Evolutionary conservation across 1,139 yeast genomes (phyloP).

Genomic region (Lodderomyces theae): DNA sequence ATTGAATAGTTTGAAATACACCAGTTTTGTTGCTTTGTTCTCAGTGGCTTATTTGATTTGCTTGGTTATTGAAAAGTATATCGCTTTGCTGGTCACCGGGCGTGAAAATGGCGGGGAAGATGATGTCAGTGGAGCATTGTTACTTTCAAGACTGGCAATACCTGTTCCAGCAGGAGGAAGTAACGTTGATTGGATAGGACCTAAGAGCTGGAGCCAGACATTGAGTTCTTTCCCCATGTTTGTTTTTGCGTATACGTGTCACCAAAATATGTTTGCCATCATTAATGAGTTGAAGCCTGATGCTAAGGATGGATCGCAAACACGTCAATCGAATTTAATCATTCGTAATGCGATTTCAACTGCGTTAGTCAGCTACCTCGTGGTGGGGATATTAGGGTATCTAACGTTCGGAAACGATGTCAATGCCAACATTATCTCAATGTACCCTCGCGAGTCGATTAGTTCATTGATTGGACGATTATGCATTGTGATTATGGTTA

Average conservation of each 20-base stretch:
- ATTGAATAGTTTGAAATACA: constrained; percentile 80
- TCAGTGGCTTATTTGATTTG: constrained; percentile 77
- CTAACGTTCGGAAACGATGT: constrained; percentile 79
- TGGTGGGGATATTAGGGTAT: constrained; percentile 83
- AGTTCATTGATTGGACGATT: constrained; percentile 67
- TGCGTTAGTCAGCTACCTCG: constrained; percentile 56
- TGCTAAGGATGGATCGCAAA: constrained; percentile 42
- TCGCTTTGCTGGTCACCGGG: constrained; percentile 21
- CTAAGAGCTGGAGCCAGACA: constrained; percentile 36
- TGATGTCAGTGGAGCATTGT: background rate
- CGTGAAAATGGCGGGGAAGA: constrained; percentile 19
- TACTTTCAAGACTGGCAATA: constrained; percentile 9
- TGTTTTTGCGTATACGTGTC: constrained; percentile 93
- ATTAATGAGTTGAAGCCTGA: constrained; percentile 60
- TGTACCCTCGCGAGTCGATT: constrained; percentile 58
- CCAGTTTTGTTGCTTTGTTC: constrained; percentile 78
- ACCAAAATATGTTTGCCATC: constrained; percentile 89
- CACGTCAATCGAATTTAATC: constrained; percentile 52
- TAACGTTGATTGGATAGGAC: constrained; percentile 34
- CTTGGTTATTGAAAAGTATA: constrained; percentile 67
- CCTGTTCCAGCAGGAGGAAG: constrained; percentile 16
- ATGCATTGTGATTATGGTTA: constrained; percentile 67
- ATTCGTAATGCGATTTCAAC: constrained; percentile 59
- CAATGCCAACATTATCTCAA: constrained; percentile 63
- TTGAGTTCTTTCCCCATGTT: constrained; percentile 74